Conservation (phyloP, 2,329 filamentous ascomycete genomes). For the Neonectria ditissima region DNA sequence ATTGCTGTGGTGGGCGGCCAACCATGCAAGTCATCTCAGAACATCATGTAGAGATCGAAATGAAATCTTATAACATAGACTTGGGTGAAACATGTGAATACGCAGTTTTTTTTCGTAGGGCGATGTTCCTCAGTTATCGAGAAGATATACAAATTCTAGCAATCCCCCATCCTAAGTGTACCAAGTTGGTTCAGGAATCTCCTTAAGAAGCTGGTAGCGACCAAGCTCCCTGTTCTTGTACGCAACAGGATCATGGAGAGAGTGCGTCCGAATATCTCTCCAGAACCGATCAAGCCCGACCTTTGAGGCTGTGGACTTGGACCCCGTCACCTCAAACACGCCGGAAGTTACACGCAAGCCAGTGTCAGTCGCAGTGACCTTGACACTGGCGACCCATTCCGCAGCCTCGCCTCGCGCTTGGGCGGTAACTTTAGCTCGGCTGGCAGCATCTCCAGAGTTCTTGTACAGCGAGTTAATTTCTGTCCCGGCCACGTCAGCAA, state of each 20-base stretch:
- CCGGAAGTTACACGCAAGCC: constrained; percentile 68
- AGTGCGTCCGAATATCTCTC: constrained; percentile 74
- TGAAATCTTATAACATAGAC: not conserved
- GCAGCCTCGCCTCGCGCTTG: constrained; percentile 69
- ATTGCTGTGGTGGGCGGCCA: too few species aligned
- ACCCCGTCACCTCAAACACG: constrained; percentile 73
- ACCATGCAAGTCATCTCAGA: too few species aligned
- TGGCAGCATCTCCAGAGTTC: constrained; percentile 44
- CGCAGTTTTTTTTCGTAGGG: too few species aligned
- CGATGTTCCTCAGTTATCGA: too few species aligned
- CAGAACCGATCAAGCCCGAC: constrained; percentile 74
- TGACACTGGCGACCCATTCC: constrained; percentile 71
- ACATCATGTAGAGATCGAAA: not conserved
- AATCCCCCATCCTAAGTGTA: too few species aligned
- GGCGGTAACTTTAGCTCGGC: constrained; percentile 60
- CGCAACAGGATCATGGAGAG: constrained; percentile 58
- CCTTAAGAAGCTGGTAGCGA: too few species aligned
- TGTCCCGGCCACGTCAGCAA: constrained; percentile 67
- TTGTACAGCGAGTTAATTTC: constrained; percentile 61
- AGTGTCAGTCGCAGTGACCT: constrained; percentile 72
- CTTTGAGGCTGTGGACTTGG: constrained; percentile 67
- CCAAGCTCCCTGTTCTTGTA: too few species aligned
- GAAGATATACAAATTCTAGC: too few species aligned
- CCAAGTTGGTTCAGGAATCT: too few species aligned
- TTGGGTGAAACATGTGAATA: too few species aligned